Base-by-base conservation (phyloP, 345 rosid species). In the Raphanus raphanistrum region DNA sequence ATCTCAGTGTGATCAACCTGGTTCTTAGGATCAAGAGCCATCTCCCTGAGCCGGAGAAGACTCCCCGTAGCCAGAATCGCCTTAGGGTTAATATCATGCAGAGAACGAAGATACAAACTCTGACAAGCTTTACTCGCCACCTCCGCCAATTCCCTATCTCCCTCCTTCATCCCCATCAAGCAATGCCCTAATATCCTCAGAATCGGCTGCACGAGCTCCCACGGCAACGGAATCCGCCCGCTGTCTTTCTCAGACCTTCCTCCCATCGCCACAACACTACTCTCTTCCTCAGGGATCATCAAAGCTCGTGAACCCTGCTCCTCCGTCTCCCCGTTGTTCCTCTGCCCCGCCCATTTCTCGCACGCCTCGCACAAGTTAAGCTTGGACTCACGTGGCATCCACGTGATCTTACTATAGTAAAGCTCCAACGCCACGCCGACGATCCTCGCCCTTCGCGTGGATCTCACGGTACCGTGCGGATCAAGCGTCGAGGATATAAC, bases 131-230 rank as follows among this genome's bases (percentile, higher is more conserved):
- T 58, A 15, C 66, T 71, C 16, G 93, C 91, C 4, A 84, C 84
- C 1, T 78, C 85, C 1, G 66, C 61, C 63, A 90, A 29, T 55
- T 85, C 73, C 61, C 66, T 68, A 8, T 88, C 87, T 31, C 3
- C 27, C 2, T 9, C 41, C 7, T 63, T 67, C 0, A 84, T 74
- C 12, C 90, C 97, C 55, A 94, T 10, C 3, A 94, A 75, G 50
- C 97, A 94, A 48, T 92, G 92, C 8, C 95, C 94, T 32, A 90
- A 33, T 9, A 92, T 89, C 80, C 97, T 88, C 85, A 92, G 16
- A 16, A 82, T 72, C 0, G 97, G 98, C 6, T 94, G 98, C 80
- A 92, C 43, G 8, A 92, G 84, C 48, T 92, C 98, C 97, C 97
- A 94, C 41, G 89, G 90, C 80, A 90, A 4, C 1, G 87, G 79